Conservation (phyloP, 2,329 filamentous ascomycete genomes). For the Cytospora piceae region DNA sequence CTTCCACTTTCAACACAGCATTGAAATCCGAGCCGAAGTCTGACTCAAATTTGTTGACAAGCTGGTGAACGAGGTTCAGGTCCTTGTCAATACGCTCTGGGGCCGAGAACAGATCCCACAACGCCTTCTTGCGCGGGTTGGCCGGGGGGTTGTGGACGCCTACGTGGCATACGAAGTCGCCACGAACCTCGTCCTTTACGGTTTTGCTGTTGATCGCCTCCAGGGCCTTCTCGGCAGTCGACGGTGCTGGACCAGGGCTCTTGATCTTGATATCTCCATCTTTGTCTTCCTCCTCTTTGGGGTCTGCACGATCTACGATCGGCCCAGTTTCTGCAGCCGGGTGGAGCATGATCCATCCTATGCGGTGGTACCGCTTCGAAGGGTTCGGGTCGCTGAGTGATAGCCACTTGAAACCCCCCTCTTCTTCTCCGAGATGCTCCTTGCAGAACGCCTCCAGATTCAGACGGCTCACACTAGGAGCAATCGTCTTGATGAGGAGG, state of each 20-base stretch:
- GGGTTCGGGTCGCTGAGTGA: slow-evolving; percentile 97
- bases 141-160: slow-evolving; percentile 90
- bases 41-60: slow-evolving; percentile 82
- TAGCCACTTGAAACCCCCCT: slow-evolving; percentile 93
- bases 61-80: slow-evolving; percentile 76
- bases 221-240: slow-evolving; percentile 81
- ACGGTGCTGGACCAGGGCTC: slow-evolving; percentile 47
- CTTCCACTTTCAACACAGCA: slow-evolving; percentile 79
- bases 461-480: slow-evolving; percentile 89
- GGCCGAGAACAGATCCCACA: slow-evolving; percentile 95
- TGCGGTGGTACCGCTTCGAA: slow-evolving; percentile 93
- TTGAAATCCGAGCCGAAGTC: slow-evolving; percentile 80
- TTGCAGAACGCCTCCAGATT: slow-evolving; percentile 95
- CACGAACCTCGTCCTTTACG: slow-evolving; percentile 89
- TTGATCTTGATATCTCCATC: slow-evolving; percentile 61
- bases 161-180: slow-evolving; percentile 97
- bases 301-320: slow-evolving; percentile 72
- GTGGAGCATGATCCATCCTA: slow-evolving; percentile 97
- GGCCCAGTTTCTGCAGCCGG: slow-evolving; percentile 70
- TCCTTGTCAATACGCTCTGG: slow-evolving; percentile 94
- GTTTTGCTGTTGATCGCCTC: slow-evolving; percentile 98
- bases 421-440: slow-evolving; percentile 87
- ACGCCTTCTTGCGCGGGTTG: slow-evolving; percentile 87
- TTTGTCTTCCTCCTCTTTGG: slow-evolving; percentile 66
- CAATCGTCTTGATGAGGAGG: slow-evolving; percentile 95